Conservation (phyloP, 257 asterid genomes). For the Solanum ossicruentum region DNA sequence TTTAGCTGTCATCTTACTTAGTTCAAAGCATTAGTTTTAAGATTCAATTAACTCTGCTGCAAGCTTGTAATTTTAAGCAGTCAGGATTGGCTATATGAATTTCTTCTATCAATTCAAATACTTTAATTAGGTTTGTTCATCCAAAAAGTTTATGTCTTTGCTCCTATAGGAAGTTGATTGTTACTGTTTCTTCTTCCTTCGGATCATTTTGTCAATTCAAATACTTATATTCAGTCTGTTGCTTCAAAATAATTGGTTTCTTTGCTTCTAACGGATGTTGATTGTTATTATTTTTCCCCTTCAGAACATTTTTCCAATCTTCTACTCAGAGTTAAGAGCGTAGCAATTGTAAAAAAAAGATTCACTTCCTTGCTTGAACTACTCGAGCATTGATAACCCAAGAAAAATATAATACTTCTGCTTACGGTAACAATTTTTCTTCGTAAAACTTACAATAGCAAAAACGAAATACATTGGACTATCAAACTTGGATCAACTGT, state of each 20-base stretch:
- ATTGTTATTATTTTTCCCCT: background rate
- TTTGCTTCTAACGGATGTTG: background rate
- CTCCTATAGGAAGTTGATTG: background rate
- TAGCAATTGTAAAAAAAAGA: background rate
- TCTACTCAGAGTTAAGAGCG: background rate
- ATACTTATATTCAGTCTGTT: background rate
- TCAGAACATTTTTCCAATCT: background rate
- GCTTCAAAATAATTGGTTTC: background rate
- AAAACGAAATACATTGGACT: background rate
- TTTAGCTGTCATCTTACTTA: background rate
- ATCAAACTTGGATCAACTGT: background rate
- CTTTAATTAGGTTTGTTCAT: background rate
- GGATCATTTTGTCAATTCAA: background rate
- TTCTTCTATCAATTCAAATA: background rate
- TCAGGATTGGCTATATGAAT: background rate
- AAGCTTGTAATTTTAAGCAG: background rate
- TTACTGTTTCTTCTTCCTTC: background rate
- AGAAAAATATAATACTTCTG: background rate
- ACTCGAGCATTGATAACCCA: background rate
- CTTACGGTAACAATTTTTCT: background rate
- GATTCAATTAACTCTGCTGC: background rate
- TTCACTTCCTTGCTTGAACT: background rate
- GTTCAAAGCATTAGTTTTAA: background rate
- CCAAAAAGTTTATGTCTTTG: background rate
- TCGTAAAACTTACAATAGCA: background rate